Conservation (phyloP, 768 basidiomycete species). For the Phaeolepiota aurea region DNA sequence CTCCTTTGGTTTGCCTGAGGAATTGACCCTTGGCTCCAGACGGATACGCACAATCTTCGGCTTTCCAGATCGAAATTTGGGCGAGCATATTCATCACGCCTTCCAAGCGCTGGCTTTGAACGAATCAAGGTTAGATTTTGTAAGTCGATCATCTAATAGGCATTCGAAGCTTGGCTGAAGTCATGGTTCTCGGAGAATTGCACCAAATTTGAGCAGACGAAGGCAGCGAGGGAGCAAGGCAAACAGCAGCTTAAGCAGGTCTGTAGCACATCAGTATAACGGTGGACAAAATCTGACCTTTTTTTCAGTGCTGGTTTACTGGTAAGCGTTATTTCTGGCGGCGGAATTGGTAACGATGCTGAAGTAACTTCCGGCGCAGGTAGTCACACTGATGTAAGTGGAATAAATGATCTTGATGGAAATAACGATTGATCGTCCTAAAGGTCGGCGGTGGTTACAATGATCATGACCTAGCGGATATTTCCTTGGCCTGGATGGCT, state of each 20-base stretch:
- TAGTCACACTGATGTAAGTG: slow-evolving; percentile 33
- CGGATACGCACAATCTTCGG: slow-evolving; percentile 50
- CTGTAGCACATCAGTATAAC: slow-evolving; percentile 6
- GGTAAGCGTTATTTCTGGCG: slow-evolving; percentile 27
- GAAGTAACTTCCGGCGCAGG: slow-evolving; percentile 12
- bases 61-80: slow-evolving; percentile 51
- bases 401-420: slow-evolving; percentile 4
- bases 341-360: not conserved
- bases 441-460: slow-evolving; percentile 67
- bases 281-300: not conserved
- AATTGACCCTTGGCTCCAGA: slow-evolving; percentile 37
- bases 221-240: slow-evolving; percentile 38
- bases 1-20: slow-evolving; percentile 61
- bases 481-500: slow-evolving; percentile 59
- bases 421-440: too few species aligned
- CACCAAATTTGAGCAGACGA: slow-evolving; percentile 56
- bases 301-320: slow-evolving; percentile 63
- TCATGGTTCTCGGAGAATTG: slow-evolving; percentile 31
- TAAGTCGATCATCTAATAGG: slow-evolving; percentile 21
- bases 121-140: slow-evolving; percentile 62
- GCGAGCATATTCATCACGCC: slow-evolving; percentile 54
- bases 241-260: slow-evolving; percentile 60
- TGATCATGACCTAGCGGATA: slow-evolving; percentile 59
- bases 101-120: slow-evolving; percentile 68
- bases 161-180: not conserved